phyloP scores from a whole-genome alignment of 2,329 filamentous ascomycete genomes.

The Fusarium sublunatum region DNA sequence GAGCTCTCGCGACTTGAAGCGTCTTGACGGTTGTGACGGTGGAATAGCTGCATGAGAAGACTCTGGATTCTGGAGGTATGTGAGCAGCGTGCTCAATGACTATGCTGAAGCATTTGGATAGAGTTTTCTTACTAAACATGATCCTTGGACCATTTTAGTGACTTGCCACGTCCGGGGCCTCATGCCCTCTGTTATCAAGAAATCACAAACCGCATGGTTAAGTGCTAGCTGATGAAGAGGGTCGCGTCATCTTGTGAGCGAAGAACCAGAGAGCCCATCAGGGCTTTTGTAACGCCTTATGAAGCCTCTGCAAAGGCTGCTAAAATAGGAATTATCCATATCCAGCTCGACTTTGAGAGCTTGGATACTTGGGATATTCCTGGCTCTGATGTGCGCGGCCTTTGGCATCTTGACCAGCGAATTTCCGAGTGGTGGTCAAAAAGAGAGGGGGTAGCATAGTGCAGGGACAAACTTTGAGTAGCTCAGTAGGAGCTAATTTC shows the following conservation, averaged over 20 bases:
- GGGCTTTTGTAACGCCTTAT: too few species aligned
- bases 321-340: too few species aligned
- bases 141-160: background rate
- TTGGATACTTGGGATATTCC: too few species aligned
- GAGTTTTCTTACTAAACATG: background rate
- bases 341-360: too few species aligned
- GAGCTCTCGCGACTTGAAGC: background rate
- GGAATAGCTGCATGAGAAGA: background rate
- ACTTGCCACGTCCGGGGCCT: background rate
- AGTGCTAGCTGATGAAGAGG: background rate
- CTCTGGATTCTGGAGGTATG: background rate
- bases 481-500: too few species aligned
- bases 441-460: too few species aligned
- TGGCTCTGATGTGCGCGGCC: too few species aligned
- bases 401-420: too few species aligned
- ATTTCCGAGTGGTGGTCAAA: too few species aligned
- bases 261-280: too few species aligned
- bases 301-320: too few species aligned
- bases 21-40: slow-evolving; percentile 2
- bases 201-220: background rate
- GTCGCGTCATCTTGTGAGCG: background rate
- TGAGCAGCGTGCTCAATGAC: rapidly evolving
- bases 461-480: too few species aligned
- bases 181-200: background rate
- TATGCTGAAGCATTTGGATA: rapidly evolving